phyloP scores from a whole-genome alignment of 352 stramenopile species.

The Paralagenidium karlingii region DNA sequence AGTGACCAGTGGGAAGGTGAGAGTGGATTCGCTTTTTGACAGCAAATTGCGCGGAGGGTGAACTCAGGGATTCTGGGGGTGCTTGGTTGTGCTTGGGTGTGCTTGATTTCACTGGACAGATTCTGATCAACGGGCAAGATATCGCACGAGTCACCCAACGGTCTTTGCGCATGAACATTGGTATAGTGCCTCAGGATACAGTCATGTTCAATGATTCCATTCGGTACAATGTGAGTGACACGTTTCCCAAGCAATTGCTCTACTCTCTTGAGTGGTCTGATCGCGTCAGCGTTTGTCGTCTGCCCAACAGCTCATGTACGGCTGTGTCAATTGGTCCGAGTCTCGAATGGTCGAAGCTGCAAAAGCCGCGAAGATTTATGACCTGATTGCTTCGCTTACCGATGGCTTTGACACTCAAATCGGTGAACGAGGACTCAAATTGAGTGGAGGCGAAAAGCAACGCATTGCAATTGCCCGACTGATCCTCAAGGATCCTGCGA shows the following conservation, averaged over 20 bases:
- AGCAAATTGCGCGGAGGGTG: too few relatives aligned
- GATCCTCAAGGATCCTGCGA: constrained; percentile 60
- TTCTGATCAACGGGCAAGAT: constrained; percentile 85
- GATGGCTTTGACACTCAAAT: constrained; percentile 86
- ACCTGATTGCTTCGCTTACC: constrained; percentile 89
- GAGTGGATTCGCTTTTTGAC: too few relatives aligned
- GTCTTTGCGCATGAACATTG: constrained; percentile 82
- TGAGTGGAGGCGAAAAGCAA: constrained; percentile 75
- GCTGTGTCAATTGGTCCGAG: background rate
- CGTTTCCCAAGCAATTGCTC: too few relatives aligned
- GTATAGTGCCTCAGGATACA: constrained; percentile 94
- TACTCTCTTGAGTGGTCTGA: constrained; percentile 51
- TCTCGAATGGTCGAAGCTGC: constrained; percentile 63
- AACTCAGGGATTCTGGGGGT: too few relatives aligned
- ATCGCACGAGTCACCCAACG: constrained; percentile 79
- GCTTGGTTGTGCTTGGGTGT: too few relatives aligned
- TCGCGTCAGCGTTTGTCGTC: constrained; percentile 46
- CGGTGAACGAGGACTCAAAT: constrained; percentile 62
- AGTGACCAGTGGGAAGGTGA: constrained; percentile 63
- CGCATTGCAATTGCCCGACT: constrained; percentile 68
- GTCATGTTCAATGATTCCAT: constrained; percentile 97
- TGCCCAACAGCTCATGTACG: background rate
- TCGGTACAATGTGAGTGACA: constrained; percentile 91
- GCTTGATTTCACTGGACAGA: too few relatives aligned
- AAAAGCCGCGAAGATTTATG: constrained; percentile 85